Evolutionary conservation across 2,329 filamentous ascomycete genomes (phyloP), one percentile per base, ranked within the genome.

Genomic region (Aspergillus tamarii): DNA sequence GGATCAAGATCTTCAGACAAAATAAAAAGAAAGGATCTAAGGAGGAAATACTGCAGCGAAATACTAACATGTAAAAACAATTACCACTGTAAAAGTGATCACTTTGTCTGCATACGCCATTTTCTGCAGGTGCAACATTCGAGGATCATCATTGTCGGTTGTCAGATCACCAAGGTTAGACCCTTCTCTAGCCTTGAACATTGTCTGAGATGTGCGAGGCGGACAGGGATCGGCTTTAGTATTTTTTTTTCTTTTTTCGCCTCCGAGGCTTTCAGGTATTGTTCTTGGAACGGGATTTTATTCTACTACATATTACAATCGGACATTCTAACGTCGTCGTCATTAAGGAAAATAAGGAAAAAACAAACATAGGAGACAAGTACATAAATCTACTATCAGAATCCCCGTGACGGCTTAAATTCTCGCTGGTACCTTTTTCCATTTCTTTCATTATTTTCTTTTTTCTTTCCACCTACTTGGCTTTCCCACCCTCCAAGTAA

Each of bases 91-190:
- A 26, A 39, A 50, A 61, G n/a, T 53, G 54, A 62, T 57, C 48
- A 26, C 54, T 62, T 62, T 46, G 34, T 53, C 57, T 65, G 62
- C 65, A 58, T 70, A 64, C 68, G 64, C 68, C 66, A 68, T 63
- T n/a, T 68, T 66, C 67, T 70, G 68, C 68, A 69, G 68, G 67
- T 70, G 67, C 67, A 69, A 57, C 60, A 56, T 63, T 63, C 41
- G 62, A 60, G 59, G 54, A 46, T 64, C 59, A 54, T 57, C 32
- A 54, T 46, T 43, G 45, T 57, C 52, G 28, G 52, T 55, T 55
- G 34, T 39, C 12, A 55, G 52, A 55, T 55, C 52, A 55, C 34
- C 52, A 55, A 55, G 52, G 52, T 55, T 55, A 57, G 59, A 61
- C 54, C 59, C 54, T 48, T 45, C 59, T 39, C 50, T 16, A 32